Conservation (phyloP, 2,329 filamentous ascomycete genomes). For the Epicoccum sorghinum region DNA sequence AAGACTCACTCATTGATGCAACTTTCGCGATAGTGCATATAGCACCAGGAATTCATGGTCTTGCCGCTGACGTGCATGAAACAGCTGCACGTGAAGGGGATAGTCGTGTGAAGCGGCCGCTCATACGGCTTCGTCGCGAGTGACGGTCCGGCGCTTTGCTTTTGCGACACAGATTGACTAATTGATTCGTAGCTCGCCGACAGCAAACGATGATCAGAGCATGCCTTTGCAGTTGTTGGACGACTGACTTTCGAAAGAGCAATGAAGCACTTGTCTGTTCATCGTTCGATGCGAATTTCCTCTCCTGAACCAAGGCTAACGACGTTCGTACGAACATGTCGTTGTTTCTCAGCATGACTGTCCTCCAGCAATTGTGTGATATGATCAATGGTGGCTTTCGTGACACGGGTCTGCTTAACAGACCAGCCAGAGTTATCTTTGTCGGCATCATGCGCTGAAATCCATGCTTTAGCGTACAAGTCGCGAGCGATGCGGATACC, state of each 20-base stretch:
- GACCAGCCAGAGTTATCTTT: slow-evolving; percentile 62
- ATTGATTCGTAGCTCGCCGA: no score
- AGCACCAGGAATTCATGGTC: no score
- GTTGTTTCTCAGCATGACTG: slow-evolving; percentile 16
- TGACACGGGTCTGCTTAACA: slow-evolving; percentile 58
- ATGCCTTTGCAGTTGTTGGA: no score
- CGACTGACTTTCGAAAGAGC: neutral
- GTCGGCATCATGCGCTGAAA: slow-evolving; percentile 66
- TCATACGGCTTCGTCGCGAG: no score
- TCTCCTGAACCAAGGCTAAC: slow-evolving; percentile 29
- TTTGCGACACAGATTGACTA: no score
- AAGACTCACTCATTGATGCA: no score
- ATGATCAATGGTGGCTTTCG: slow-evolving; percentile 38
- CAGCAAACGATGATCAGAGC: no score
- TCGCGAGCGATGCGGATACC: slow-evolving; percentile 63
- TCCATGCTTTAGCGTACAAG: slow-evolving; percentile 63
- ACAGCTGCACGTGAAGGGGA: no score
- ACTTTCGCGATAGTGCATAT: no score
- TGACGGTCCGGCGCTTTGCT: no score
- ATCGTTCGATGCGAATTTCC: slow-evolving; percentile 26
- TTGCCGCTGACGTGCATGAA: no score
- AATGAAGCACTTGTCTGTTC: neutral
- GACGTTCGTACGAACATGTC: slow-evolving; percentile 23
- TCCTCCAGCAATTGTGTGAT: slow-evolving; percentile 38
- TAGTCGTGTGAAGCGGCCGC: no score